Percentiles rank a stretch among this genome's conserved stretches.
Conservation (phyloP, 2,329 filamentous ascomycete species). For the Dactylellina sp. region DNA sequence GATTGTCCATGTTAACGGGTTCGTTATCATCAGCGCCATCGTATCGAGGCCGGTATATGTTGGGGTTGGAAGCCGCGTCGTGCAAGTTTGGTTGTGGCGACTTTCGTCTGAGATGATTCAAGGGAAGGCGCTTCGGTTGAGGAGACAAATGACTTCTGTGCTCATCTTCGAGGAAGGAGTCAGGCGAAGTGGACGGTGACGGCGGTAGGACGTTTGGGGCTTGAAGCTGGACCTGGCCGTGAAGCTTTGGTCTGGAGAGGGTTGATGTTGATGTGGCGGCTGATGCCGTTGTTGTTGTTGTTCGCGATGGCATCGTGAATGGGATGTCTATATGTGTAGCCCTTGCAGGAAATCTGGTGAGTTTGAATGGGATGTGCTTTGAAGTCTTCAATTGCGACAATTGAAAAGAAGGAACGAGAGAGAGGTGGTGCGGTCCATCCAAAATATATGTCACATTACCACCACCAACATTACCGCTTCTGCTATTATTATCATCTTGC, state of each 20-base stretch:
- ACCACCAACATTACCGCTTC: background rate
- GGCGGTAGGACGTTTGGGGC: slow-evolving; percentile 24
- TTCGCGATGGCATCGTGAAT: slow-evolving; percentile 37
- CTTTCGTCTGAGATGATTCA: slow-evolving; percentile 49
- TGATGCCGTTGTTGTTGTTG: slow-evolving; percentile 31
- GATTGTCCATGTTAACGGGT: slow-evolving; percentile 19
- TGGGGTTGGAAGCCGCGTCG: slow-evolving; percentile 32
- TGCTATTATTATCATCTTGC: background rate
- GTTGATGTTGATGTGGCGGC: slow-evolving; percentile 11
- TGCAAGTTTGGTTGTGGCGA: slow-evolving; percentile 42
- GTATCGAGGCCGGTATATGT: slow-evolving; percentile 6
- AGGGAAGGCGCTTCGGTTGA: slow-evolving; percentile 33
- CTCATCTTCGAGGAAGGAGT: slow-evolving; percentile 36
- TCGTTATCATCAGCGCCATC: slow-evolving; percentile 29
- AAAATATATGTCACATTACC: background rate
- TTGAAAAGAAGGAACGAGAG: background rate
- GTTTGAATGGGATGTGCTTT: background rate
- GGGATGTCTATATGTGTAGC: background rate
- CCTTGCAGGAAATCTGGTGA: background rate
- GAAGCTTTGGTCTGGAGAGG: slow-evolving; percentile 23
- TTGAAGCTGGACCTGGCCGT: slow-evolving; percentile 32
- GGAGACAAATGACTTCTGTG: slow-evolving; percentile 25
- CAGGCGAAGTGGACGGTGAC: slow-evolving; percentile 42
- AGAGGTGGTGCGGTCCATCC: background rate
- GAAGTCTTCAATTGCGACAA: no score